Conservation (phyloP, 2,329 filamentous ascomycete species). For the Septoria linicola region DNA sequence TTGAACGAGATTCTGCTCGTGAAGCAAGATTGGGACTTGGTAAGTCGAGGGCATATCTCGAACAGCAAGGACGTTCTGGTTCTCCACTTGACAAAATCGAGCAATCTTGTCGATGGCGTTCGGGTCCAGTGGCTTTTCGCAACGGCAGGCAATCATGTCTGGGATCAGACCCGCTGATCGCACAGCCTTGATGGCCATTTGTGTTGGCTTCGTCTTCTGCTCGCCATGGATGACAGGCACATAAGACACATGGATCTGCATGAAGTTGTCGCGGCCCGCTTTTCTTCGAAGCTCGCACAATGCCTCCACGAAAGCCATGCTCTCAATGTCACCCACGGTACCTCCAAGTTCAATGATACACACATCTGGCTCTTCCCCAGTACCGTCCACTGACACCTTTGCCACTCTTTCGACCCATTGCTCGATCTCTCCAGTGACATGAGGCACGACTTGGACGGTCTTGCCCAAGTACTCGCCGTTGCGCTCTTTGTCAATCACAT, state of each 20-base stretch:
- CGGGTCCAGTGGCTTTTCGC: constrained; percentile 71
- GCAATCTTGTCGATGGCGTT: constrained; percentile 83
- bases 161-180: constrained; percentile 70
- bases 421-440: constrained; percentile 87
- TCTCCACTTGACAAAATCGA: constrained; percentile 81
- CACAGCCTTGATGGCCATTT: constrained; percentile 80
- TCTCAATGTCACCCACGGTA: constrained; percentile 79
- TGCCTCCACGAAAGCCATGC: constrained; percentile 83
- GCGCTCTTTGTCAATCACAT: constrained; percentile 75
- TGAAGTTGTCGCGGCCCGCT: constrained; percentile 74
- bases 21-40: constrained; percentile 88
- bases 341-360: constrained; percentile 78
- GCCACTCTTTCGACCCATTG: constrained; percentile 90
- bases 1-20: constrained; percentile 72
- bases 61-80: constrained; percentile 81
- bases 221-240: constrained; percentile 75
- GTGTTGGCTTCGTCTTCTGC: constrained; percentile 97
- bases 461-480: constrained; percentile 79
- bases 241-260: constrained; percentile 85
- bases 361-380: constrained; percentile 78
- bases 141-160: constrained; percentile 83
- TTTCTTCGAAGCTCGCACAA: constrained; percentile 73
- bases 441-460: constrained; percentile 88
- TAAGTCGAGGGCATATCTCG: constrained; percentile 88
- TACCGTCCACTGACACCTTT: constrained; percentile 80